Conservation (phyloP, 352 stramenopile genomes). For the Blastocystis sp. region DNA sequence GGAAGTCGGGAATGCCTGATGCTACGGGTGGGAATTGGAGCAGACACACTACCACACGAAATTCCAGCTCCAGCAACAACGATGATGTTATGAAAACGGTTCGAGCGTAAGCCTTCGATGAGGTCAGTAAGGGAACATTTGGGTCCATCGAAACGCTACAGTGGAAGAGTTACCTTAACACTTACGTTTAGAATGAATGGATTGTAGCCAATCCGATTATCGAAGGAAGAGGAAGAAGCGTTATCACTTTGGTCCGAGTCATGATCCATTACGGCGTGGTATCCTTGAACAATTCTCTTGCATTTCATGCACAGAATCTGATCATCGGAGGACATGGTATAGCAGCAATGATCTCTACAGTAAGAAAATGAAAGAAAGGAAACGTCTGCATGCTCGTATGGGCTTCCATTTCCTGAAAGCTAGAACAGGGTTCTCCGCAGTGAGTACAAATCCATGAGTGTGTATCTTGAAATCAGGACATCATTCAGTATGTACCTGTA, state of each 20-base stretch:
- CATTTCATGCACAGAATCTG: background rate
- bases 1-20: constrained; percentile 94
- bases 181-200: background rate
- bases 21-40: constrained; percentile 62
- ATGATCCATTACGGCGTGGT: background rate
- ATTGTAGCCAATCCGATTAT: background rate
- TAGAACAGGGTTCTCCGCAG: background rate
- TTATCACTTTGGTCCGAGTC: background rate
- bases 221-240: background rate
- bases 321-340: background rate
- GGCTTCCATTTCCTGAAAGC: background rate
- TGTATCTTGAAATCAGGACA: background rate
- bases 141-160: background rate
- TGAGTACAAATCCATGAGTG: background rate
- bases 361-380: background rate
- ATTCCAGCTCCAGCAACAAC: constrained; percentile 25
- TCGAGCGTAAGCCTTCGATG: background rate
- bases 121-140: background rate
- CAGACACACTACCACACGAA: background rate
- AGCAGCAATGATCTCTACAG: background rate
- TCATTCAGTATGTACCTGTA: too few species aligned
- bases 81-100: constrained; percentile 8
- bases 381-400: background rate
- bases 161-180: background rate
- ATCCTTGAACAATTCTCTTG: background rate